phyloP scores from a whole-genome alignment of 2,329 filamentous ascomycete genomes.

The Helotiales sp. region DNA sequence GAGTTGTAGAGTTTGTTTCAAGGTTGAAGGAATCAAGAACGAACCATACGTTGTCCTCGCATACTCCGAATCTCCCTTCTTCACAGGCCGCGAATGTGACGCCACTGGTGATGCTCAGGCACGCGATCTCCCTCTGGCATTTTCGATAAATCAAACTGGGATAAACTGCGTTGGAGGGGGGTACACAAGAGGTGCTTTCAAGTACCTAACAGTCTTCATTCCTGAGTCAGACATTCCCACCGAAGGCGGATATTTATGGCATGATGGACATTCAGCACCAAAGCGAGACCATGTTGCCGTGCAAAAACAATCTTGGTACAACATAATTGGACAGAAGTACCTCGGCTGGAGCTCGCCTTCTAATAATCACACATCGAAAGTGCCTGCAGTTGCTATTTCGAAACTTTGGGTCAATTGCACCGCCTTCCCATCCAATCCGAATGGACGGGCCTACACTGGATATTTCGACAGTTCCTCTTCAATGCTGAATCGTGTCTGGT shows the following conservation, averaged over 20 bases:
- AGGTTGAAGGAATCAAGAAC: slow-evolving; percentile 40
- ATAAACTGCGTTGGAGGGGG: slow-evolving; percentile 44
- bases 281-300: not conserved
- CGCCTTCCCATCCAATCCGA: slow-evolving; percentile 50
- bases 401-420: slow-evolving; percentile 49
- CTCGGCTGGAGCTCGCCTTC: slow-evolving; percentile 17
- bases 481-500: slow-evolving; percentile 59
- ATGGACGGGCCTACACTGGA: slow-evolving; percentile 56
- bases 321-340: slow-evolving; percentile 28
- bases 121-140: slow-evolving; percentile 44
- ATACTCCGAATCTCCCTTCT: slow-evolving; percentile 47
- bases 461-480: slow-evolving; percentile 58
- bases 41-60: slow-evolving; percentile 44
- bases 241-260: slow-evolving; percentile 32
- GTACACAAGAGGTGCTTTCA: slow-evolving; percentile 47
- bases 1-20: slow-evolving; percentile 44
- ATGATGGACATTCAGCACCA: slow-evolving; percentile 27
- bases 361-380: slow-evolving; percentile 22
- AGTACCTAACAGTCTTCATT: slow-evolving; percentile 48
- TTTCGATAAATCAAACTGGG: slow-evolving; percentile 41
- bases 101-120: slow-evolving; percentile 43
- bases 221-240: slow-evolving; percentile 32
- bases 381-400: slow-evolving; percentile 43
- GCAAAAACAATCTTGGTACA: slow-evolving; percentile 25
- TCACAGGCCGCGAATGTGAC: slow-evolving; percentile 44